Base-by-base conservation (phyloP, 192 early-diverging fungal genomes). In the Backusella macrospora region DNA sequence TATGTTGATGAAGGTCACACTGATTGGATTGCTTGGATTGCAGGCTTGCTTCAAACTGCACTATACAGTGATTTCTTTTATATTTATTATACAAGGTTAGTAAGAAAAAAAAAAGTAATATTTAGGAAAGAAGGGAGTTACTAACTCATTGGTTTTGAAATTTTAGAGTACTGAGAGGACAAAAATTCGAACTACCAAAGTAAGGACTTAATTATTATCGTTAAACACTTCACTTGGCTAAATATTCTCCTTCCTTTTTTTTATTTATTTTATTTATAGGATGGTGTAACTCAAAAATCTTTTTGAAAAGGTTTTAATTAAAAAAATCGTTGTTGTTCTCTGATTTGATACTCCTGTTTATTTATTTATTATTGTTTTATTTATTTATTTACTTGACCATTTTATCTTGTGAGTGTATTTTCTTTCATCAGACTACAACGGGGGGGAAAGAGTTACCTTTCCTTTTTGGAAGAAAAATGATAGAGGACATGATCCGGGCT, bases 61-160 rank as follows among this genome's bases (percentile, higher is more conserved):
- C 82, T 99, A 2, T 99, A 98, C 76, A 92, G 88, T 75, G 98
- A 99, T 84, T 99, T 99, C 82, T 97, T 98, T 85, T 99, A 97
- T 79, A 91, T 99, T 65, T 99, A 99, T 83, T 93, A 86, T 34
- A 84, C 74, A 77, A 93, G 89, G 90, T 93, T 84, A 85, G 74
- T 67, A 92, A 84, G 18, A 86, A 73, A 79, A 83, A 48, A 65
- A 5, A 13, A 8, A 8, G 6, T 0, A 4, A 1, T 3, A 10
- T 71, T 44, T 68, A 12, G 12, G 43, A 39, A 42, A 12, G 1
- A 23, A 16, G 34, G 46, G 34, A 26, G 29, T 34, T 34, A 34
- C 29, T 59, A 5, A 13, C 52, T 23, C 47, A 5, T 48, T 49
- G 15, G 2, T n/a, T 49, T 49, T 73, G 44, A 69, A 39, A 65